Base-by-base conservation (phyloP, 2,329 filamentous ascomycete species). In the Hypoxylon sp. region DNA sequence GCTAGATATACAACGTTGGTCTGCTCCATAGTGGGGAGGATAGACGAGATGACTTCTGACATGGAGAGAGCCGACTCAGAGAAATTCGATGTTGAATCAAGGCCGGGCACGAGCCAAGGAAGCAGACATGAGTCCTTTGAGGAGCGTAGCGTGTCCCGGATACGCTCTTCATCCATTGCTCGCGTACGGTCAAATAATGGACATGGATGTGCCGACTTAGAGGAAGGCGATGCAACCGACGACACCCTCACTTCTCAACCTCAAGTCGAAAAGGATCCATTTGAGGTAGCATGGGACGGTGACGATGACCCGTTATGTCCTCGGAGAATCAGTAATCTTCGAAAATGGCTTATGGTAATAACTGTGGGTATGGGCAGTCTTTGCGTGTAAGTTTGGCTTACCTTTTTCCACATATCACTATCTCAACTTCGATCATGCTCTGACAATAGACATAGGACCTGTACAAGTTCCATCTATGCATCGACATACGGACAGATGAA, bases 381-480 rank as follows among this genome's bases (percentile, higher is more conserved):
- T 65, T 95, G 93, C 79, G 94, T 97, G 91, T 94, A 86, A 85
- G 92, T 90, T n/a, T 35, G 19, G 22, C 19, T 65, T 10, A 31
- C 44, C 19, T 11, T 17, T 39, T 19, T 47, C 5, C 10, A 29
- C 31, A 6, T 50, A 39, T 19, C 10, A 44, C 35, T 44, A 19
- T 19, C 19, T 19, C 13, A 13, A 2, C 17, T 17, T 8, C 9
- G 26, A 50, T 52, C 47, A 48, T 26, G 19, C 48, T 58, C 61
- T 72, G 63, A 74, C 19, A 13, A 56, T n/a, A 22, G 57, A 4
- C 9, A 1, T 74, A 94, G 92, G 59, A 97, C 94, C 8, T 94
- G 91, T 77, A 89, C 92, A 1, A 94, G 92, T 52, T 96, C 94
- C n/a, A 89, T 97, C 74, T 97, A 98, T 80, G 95, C 94, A 0